Evolutionary conservation across 1,139 yeast genomes (phyloP), one percentile per base, ranked within the genome.

Genomic region (Suhomyces anneliseae): DNA sequence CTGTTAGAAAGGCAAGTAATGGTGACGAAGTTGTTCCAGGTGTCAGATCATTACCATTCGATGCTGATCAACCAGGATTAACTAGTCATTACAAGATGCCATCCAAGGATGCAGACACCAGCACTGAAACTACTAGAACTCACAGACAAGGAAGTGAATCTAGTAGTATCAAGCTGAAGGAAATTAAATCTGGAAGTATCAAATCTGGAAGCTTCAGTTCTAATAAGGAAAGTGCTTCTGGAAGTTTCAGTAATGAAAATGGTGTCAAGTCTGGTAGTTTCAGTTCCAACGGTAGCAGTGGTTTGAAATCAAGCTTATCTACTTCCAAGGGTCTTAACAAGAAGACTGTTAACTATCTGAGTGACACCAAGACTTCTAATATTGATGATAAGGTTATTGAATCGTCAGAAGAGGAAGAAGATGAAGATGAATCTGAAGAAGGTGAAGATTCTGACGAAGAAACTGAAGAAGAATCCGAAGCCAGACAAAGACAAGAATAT

Each of bases 401-500:
- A 24, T 45, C 44, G 3, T 37, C 39, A 9, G 51, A 47, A 8
- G 43, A 43, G 6, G 51, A 47, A 38, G 44, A 51, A 8, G 54
- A 52, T 3, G 58, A 54, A 1, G 62, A 59, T 19, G 54, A 51
- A 12, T 56, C 52, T 6, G 58, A 52, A 6, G 53, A 50, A 9
- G 55, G 50, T 27, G 48, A 49, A 10, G 60, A 54, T n/a, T 51
- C 50, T 1, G 60, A 55, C 4, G 62, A 60, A 6, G 65, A 60
- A 7, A 54, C 54, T 8, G 56, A 54, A 1, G 57, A 53, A 26
- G 64, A 65, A 34, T 56, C 55, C 4, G 64, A 68, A 47, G 77
- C 78, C 1, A 70, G 75, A 58, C 73, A 72, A 54, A 68, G 78
- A 53, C 80, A 74, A 56, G 79, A 74, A 50, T 70, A 71, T 49